Conservation (phyloP, 2,329 filamentous ascomycete species). For the Sporothrix pseudoabietina region DNA sequence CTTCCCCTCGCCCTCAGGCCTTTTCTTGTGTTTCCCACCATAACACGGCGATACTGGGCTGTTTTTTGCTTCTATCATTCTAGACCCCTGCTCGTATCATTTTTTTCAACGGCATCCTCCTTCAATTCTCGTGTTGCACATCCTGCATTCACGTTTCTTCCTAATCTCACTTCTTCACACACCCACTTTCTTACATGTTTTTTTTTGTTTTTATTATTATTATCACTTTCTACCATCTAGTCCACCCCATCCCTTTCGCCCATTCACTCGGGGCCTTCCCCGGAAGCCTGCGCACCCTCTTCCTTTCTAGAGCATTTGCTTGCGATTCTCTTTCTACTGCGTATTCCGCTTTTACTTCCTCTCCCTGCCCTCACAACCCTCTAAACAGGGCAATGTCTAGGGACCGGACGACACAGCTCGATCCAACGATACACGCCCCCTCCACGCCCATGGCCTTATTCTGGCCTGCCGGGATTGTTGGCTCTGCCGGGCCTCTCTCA, state of each 20-base stretch:
- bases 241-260: neutral
- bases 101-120: neutral
- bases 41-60: neutral
- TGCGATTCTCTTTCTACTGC: neutral
- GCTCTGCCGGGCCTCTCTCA: neutral
- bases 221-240: neutral
- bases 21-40: conserved; percentile 14
- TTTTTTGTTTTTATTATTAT: too few relatives aligned
- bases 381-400: neutral
- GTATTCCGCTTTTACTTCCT: neutral
- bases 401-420: neutral
- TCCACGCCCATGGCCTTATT: neutral
- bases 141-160: neutral
- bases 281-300: neutral
- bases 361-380: neutral
- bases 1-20: neutral
- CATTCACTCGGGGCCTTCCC: neutral
- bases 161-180: neutral
- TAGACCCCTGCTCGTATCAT: neutral
- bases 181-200: neutral
- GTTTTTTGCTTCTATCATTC: neutral
- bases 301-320: neutral
- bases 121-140: neutral
- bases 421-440: neutral
- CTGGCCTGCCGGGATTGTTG: neutral